phyloP scores from a whole-genome alignment of 2,329 filamentous ascomycete genomes.

The Xylariales sp. region DNA sequence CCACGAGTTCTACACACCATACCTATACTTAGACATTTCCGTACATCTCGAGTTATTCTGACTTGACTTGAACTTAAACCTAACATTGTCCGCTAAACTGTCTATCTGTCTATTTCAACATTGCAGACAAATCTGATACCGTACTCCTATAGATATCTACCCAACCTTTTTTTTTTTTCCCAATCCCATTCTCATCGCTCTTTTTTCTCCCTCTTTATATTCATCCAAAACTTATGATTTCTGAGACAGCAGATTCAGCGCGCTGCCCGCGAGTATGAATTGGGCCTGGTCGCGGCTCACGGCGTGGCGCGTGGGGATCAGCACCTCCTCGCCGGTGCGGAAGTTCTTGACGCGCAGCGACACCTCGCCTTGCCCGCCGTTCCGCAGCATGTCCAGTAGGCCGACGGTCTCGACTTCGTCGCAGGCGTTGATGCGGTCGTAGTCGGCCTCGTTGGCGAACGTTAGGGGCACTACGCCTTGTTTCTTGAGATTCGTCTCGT shows the following conservation, averaged over 20 bases:
- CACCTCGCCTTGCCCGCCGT: conserved; percentile 82
- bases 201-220: too few species aligned
- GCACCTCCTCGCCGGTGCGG: conserved; percentile 70
- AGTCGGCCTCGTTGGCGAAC: conserved; percentile 88
- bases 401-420: conserved; percentile 87
- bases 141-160: too few species aligned
- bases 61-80: not conserved
- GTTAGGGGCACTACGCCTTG: conserved; percentile 96
- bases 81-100: not conserved
- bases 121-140: not conserved
- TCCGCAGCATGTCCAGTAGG: conserved; percentile 81
- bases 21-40: not conserved
- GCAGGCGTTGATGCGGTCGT: conserved; percentile 83
- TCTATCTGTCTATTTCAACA: not conserved
- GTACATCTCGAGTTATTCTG: not conserved
- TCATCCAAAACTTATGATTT: conserved; percentile 33
- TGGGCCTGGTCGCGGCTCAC: conserved; percentile 89
- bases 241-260: conserved; percentile 88
- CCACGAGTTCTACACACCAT: not conserved
- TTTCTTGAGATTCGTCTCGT: conserved; percentile 97
- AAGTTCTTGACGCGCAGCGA: conserved; percentile 73
- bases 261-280: conserved; percentile 93
- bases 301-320: conserved; percentile 85
- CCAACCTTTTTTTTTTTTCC: not conserved
- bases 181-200: not conserved